These are phyloP conservation scores for Cyberlindnera subsufficiens DNA, from an alignment of 805 yeast genomes.

Conservation along the genomic window DNA sequence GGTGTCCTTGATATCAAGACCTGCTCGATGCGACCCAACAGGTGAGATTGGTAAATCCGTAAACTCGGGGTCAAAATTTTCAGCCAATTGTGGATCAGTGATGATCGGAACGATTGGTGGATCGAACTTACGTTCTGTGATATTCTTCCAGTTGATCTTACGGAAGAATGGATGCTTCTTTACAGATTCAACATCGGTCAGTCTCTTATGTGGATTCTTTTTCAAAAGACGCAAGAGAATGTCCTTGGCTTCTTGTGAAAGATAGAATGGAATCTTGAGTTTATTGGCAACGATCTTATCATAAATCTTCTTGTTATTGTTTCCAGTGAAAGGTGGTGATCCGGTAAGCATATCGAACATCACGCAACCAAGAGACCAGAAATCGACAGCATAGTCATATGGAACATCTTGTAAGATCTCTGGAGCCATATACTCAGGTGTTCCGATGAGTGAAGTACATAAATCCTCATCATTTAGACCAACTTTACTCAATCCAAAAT, in stretches of 20 bases:
- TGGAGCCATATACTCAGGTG: constrained; percentile 88
- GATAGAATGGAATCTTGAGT: constrained; percentile 63
- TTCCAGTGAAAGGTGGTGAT: constrained; percentile 84
- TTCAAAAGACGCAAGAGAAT: constrained; percentile 57
- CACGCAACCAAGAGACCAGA: constrained; percentile 90
- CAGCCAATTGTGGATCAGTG: constrained; percentile 77
- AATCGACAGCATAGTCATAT: constrained; percentile 77
- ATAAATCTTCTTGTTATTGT: constrained; percentile 66
- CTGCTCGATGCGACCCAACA: constrained; percentile 16
- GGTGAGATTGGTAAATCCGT: constrained; percentile 54
- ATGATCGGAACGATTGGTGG: constrained; percentile 85
- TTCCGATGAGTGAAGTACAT: constrained; percentile 77
- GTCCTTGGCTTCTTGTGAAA: constrained; percentile 78
- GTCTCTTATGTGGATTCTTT: constrained; percentile 63
- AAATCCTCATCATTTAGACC: constrained; percentile 43
- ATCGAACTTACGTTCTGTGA: constrained; percentile 38
- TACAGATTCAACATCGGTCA: constrained; percentile 50
- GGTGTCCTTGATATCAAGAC: constrained; percentile 6
- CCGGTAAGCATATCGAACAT: constrained; percentile 78
- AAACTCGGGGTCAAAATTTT: constrained; percentile 76
- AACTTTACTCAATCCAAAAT: constrained; percentile 93
- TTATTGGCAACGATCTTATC: constrained; percentile 70
- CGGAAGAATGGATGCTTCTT: constrained; percentile 72
- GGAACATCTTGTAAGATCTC: constrained; percentile 74
- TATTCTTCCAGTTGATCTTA: constrained; percentile 60